Percentiles rank a stretch among this genome's conserved stretches.
These are phyloP conservation scores for Ceratobasidium sp. DNA, from an alignment of 1,284 basidiomycete species.

Conservation along the genomic window DNA sequence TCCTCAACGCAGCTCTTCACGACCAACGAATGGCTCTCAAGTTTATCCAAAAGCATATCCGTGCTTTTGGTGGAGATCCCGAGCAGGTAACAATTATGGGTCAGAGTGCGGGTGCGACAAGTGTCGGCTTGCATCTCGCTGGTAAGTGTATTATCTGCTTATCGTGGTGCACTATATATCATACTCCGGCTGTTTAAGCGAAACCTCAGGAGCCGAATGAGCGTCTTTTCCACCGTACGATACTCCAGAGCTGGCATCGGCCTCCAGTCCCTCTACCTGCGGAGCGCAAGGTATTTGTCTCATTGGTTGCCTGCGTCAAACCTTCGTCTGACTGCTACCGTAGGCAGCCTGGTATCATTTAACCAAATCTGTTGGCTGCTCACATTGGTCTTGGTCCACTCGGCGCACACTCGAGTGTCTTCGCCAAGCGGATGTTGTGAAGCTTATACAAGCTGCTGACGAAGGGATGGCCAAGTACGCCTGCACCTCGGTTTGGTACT, in stretches of 20 bases:
- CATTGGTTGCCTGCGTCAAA: neutral
- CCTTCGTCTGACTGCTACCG: neutral
- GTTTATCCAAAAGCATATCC: constrained; percentile 55
- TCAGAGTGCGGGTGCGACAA: constrained; percentile 46
- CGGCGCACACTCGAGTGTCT: constrained; percentile 44
- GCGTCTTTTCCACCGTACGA: constrained; percentile 43
- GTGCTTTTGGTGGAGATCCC: constrained; percentile 54
- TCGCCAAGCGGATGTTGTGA: constrained; percentile 53
- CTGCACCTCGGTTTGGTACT: too few relatives aligned
- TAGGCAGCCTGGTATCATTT: constrained; percentile 31
- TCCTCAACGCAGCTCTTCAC: constrained; percentile 68
- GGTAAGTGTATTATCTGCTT: constrained; percentile 3
- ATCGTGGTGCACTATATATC: neutral
- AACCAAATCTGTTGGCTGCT: constrained; percentile 29
- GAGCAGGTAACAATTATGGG: constrained; percentile 49
- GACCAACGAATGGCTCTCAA: constrained; percentile 65
- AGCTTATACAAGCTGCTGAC: constrained; percentile 65
- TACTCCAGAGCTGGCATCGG: constrained; percentile 47
- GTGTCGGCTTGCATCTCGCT: constrained; percentile 43
- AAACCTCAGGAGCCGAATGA: constrained; percentile 19
- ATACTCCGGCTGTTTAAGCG: neutral
- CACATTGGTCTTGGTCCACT: constrained; percentile 31
- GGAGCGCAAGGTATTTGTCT: constrained; percentile 43
- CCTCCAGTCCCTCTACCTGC: constrained; percentile 40
- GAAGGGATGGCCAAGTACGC: constrained; percentile 52